Percentiles rank a stretch among this genome's conserved stretches.
phyloP scores from a whole-genome alignment of 1,284 basidiomycete genomes.

The Cryptococcus sp. region DNA sequence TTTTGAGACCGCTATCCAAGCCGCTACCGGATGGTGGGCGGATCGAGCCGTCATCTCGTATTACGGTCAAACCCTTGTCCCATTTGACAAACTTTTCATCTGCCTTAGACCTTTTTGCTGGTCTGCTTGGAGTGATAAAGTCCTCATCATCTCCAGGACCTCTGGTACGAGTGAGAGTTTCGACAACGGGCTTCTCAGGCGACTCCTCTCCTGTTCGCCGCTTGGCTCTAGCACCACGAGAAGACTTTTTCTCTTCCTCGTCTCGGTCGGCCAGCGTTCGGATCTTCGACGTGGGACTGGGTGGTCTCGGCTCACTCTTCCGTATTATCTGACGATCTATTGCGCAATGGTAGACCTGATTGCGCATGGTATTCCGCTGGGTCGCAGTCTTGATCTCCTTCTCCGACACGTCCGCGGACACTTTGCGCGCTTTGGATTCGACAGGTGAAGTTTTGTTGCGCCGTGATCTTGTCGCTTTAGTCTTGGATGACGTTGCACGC shows the following conservation, averaged over 20 bases:
- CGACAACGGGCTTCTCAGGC: conserved; percentile 16
- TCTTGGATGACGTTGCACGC: background rate
- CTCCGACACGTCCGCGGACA: conserved; percentile 35
- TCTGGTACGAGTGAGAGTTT: conserved; percentile 38
- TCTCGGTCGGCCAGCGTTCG: conserved; percentile 69
- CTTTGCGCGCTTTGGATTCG: conserved; percentile 7
- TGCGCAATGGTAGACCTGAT: conserved; percentile 50
- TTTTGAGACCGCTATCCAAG: conserved; percentile 51
- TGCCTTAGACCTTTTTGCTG: conserved; percentile 40
- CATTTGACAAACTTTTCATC: conserved; percentile 68
- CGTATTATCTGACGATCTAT: conserved; percentile 60
- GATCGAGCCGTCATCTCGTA: conserved; percentile 31
- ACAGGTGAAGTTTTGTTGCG: background rate
- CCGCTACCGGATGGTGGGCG: conserved; percentile 4
- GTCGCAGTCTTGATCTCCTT: conserved; percentile 48
- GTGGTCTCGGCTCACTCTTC: conserved; percentile 69
- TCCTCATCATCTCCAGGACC: conserved; percentile 81
- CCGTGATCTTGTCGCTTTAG: background rate
- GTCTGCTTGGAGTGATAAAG: conserved; percentile 64
- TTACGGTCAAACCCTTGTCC: conserved; percentile 64
- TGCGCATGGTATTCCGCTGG: conserved; percentile 42
- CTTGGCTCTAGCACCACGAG: conserved; percentile 66
- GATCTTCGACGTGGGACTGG: conserved; percentile 73
- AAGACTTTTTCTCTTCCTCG: conserved; percentile 65
- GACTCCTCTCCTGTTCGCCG: conserved; percentile 54